Conservation (phyloP, 257 asterid genomes). For the Asclepias syriaca region DNA sequence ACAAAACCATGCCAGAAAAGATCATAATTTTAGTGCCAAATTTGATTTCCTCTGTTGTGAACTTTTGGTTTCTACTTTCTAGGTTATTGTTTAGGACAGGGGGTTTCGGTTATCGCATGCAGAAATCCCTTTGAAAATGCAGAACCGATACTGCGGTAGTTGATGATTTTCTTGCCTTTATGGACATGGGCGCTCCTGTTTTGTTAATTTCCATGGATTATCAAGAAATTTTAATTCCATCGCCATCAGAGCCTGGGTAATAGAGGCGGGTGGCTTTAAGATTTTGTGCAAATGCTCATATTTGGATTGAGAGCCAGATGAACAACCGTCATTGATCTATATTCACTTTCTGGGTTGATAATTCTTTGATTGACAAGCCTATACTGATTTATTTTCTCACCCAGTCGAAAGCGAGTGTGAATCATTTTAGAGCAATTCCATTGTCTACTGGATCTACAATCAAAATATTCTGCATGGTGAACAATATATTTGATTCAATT, state of each 20-base stretch:
- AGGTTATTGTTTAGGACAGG: background rate
- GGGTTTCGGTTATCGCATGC: too few relatives aligned
- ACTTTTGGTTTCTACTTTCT: background rate
- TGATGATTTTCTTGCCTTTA: background rate
- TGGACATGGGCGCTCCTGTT: background rate
- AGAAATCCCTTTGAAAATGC: background rate
- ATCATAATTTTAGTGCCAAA: background rate
- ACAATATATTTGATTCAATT: too few relatives aligned
- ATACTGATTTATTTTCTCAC: background rate
- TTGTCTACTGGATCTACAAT: too few relatives aligned
- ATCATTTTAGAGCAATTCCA: background rate
- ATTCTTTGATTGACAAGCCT: background rate
- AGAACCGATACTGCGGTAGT: background rate
- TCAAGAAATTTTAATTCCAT: background rate
- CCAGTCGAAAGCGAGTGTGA: background rate
- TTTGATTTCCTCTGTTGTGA: background rate
- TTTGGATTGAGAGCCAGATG: background rate
- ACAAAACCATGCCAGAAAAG: background rate
- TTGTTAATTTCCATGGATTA: background rate
- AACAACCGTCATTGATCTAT: background rate
- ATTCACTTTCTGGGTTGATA: background rate
- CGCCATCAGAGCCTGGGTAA: background rate
- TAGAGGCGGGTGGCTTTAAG: background rate
- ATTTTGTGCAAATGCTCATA: background rate
- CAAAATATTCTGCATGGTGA: too few relatives aligned